phyloP scores from a whole-genome alignment of 2,329 filamentous ascomycete genomes.

The Gremmenia infestans region DNA sequence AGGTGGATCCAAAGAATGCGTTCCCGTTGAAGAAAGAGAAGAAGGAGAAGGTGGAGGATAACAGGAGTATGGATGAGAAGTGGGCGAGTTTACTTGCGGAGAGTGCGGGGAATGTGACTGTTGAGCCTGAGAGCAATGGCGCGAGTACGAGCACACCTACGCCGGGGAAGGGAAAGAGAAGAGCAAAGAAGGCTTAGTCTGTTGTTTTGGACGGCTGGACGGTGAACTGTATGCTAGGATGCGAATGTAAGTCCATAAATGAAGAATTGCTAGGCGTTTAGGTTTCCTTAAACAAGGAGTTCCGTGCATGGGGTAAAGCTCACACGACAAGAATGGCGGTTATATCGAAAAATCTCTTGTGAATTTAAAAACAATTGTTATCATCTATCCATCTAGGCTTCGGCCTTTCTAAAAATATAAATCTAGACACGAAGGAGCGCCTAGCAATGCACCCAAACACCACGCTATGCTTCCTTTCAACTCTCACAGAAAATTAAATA shows the following conservation, averaged over 20 bases:
- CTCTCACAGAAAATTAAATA: background rate
- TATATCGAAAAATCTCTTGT: background rate
- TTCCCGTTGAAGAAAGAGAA: conserved; percentile 28
- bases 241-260: conserved; percentile 1
- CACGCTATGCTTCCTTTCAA: background rate
- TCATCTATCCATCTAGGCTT: background rate
- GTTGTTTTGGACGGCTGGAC: background rate
- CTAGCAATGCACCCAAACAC: conserved; percentile 2
- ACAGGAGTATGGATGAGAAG: conserved; percentile 28
- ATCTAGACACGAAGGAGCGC: background rate
- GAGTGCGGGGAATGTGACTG: conserved; percentile 18
- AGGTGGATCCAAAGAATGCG: conserved; percentile 58
- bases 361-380: background rate
- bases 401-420: no score
- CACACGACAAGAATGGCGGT: background rate
- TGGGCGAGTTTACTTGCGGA: conserved; percentile 29
- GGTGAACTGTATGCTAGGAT: background rate
- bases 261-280: conserved; percentile 1
- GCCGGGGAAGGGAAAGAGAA: conserved; percentile 22
- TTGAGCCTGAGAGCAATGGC: conserved; percentile 11
- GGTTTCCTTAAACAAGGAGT: background rate
- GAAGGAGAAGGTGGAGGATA: conserved; percentile 14
- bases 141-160: conserved; percentile 13
- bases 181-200: conserved; percentile 26
- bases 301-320: background rate